Base-by-base conservation (phyloP, 768 basidiomycete genomes). In the Porpolomopsis calyptriformis region DNA sequence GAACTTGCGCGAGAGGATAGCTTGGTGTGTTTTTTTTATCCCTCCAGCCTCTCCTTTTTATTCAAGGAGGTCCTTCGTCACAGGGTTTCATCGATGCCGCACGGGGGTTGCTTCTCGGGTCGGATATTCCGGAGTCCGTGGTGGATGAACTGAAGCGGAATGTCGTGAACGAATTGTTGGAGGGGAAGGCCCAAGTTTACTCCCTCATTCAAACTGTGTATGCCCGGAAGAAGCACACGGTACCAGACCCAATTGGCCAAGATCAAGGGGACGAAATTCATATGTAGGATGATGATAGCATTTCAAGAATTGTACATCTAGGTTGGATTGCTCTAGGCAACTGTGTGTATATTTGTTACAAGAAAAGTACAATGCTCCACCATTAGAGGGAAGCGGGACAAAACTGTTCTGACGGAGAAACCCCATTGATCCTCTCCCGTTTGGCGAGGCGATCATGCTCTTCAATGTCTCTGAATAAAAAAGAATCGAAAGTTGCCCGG, bases 391-490 rank as follows among this genome's bases (percentile, higher is more conserved):
- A n/a, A n/a, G n/a, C n/a, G n/a, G n/a, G n/a, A n/a, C n/a, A n/a
- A n/a, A n/a, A n/a, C n/a, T n/a, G n/a, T n/a, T n/a, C n/a, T n/a
- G n/a, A n/a, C n/a, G n/a, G n/a, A n/a, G n/a, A 41, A 24, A 12
- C 12, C n/a, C 23, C 2, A 8, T 24, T 42, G 11, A 37, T 37
- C 48, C 63, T 70, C 53, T 78, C 74, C 40, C 60, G 49, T 4
- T 64, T 63, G 12, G 82, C 82, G 16, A 77, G 69, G 22, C 69
- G 67, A 59, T 88, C 82, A 55, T 88, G 85, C 52, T 78, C 79
- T 49, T 84, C 83, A 53, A 88, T 87, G 54, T 85, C 72, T 47
- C 85, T 87, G 57, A 24, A 46, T 7, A 14, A 43, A 27, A 47
- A 40, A n/a, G n/a, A 42, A 48, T 38, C n/a, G 6, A 16, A 26